These are phyloP conservation scores for Myxozyma kluyveri DNA, from an alignment of 805 yeast species.

Conservation along the genomic window DNA sequence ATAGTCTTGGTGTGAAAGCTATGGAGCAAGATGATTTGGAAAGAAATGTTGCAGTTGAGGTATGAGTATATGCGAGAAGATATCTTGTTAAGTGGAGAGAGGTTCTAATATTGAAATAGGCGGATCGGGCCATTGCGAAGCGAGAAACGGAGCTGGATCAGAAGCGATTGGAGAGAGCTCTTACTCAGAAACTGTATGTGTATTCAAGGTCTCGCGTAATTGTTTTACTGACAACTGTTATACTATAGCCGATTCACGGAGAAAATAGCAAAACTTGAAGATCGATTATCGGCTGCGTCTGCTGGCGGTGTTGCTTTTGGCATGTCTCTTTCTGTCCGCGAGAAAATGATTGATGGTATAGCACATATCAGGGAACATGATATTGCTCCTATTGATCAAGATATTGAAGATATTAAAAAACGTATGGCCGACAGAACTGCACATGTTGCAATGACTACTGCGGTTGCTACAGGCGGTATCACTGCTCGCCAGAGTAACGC, in stretches of 20 bases:
- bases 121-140: conserved; percentile 57
- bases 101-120: conserved; percentile 42
- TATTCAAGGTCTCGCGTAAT: background rate
- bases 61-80: conserved; percentile 2
- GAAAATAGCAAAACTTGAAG: conserved; percentile 49
- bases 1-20: conserved; percentile 52
- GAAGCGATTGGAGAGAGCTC: conserved; percentile 69
- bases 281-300: conserved; percentile 46
- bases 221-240: background rate
- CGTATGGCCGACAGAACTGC: conserved; percentile 44
- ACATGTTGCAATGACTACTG: too few species aligned
- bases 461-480: too few species aligned
- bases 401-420: conserved; percentile 58
- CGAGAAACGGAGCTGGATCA: conserved; percentile 72
- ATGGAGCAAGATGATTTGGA: conserved; percentile 84
- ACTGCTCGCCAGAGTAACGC: too few species aligned
- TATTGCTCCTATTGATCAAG: conserved; percentile 53
- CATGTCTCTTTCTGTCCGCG: conserved; percentile 64
- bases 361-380: conserved; percentile 48
- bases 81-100: background rate
- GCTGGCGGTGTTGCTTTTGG: conserved; percentile 49
- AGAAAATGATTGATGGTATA: conserved; percentile 54
- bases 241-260: conserved; percentile 40
- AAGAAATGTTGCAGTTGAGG: conserved; percentile 54
- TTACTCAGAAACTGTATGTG: conserved; percentile 41